A percentile compares a stretch with the other conserved stretches of the same genome.
Conservation (phyloP, 805 yeast species). For the Diddensiella santjacobensis region DNA sequence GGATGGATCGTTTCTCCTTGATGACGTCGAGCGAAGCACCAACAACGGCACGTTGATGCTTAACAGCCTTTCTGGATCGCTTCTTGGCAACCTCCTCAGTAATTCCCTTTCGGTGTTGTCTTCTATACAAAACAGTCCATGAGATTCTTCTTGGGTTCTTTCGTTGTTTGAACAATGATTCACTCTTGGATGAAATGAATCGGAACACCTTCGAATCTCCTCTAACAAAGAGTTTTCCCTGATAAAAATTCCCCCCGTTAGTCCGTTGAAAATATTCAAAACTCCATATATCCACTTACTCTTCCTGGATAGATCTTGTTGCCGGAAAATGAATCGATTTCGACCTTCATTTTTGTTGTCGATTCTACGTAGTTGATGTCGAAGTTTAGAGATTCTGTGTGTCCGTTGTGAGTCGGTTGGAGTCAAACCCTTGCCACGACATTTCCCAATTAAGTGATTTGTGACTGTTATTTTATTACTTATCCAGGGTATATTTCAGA, state of each 20-base stretch:
- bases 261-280: too few relatives aligned
- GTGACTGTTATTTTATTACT: not conserved
- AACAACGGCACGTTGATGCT: conserved; percentile 98
- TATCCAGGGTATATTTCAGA: too few relatives aligned
- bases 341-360: conserved; percentile 79
- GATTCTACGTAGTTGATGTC: not conserved
- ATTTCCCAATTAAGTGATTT: not conserved
- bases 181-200: conserved; percentile 96
- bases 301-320: conserved; percentile 99
- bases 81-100: conserved; percentile 97
- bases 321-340: conserved; percentile 99
- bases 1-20: conserved; percentile 93
- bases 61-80: conserved; percentile 95
- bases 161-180: conserved; percentile 98
- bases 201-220: conserved; percentile 99
- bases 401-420: too few relatives aligned
- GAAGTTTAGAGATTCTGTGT: not conserved
- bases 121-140: conserved; percentile 99
- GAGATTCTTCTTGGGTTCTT: conserved; percentile 99
- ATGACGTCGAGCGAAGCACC: conserved; percentile 99
- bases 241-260: not conserved
- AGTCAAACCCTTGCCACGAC: not conserved
- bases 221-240: conserved; percentile 95
- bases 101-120: conserved; percentile 99
- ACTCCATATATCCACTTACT: conserved; percentile 35